These are phyloP conservation scores for Talaromyces sp. DNA, from an alignment of 2,329 filamentous ascomycete genomes.

Conservation along the genomic window DNA sequence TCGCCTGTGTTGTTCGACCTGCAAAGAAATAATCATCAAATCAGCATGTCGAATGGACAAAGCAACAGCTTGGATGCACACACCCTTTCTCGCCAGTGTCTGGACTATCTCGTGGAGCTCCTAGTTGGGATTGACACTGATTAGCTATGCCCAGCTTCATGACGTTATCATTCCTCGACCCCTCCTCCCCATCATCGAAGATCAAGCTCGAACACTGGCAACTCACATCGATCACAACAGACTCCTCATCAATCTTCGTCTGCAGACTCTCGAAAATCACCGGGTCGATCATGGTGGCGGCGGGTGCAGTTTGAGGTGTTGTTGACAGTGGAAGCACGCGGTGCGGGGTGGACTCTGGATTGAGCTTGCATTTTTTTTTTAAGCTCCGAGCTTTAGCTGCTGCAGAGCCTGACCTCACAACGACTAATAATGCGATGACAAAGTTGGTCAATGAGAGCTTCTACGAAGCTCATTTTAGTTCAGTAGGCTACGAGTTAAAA, in stretches of 20 bases:
- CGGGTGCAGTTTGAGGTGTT: slow-evolving; percentile 1
- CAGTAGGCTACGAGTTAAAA: not conserved
- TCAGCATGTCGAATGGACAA: not conserved
- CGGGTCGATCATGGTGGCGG: slow-evolving; percentile 62
- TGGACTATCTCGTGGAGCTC: slow-evolving; percentile 77
- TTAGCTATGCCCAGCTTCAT: slow-evolving; percentile 5
- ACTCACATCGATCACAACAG: slow-evolving; percentile 66
- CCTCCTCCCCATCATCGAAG: not conserved
- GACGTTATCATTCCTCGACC: not conserved
- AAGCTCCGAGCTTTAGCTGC: not conserved
- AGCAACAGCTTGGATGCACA: not conserved
- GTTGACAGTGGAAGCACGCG: not conserved
- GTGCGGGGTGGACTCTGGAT: not conserved
- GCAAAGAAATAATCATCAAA: not conserved
- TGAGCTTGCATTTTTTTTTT: not conserved
- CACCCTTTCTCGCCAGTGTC: slow-evolving; percentile 70
- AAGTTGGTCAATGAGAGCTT: not conserved
- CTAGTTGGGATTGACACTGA: slow-evolving; percentile 26
- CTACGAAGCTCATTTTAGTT: not conserved
- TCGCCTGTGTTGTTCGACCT: slow-evolving; percentile 73
- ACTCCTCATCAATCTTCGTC: slow-evolving; percentile 82
- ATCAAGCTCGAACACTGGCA: slow-evolving; percentile 6
- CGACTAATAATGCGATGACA: not conserved
- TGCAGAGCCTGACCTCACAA: not conserved
- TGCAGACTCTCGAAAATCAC: slow-evolving; percentile 84